These are phyloP conservation scores for Scheffersomyces spartinae DNA, from an alignment of 805 yeast genomes.

Conservation along the genomic window DNA sequence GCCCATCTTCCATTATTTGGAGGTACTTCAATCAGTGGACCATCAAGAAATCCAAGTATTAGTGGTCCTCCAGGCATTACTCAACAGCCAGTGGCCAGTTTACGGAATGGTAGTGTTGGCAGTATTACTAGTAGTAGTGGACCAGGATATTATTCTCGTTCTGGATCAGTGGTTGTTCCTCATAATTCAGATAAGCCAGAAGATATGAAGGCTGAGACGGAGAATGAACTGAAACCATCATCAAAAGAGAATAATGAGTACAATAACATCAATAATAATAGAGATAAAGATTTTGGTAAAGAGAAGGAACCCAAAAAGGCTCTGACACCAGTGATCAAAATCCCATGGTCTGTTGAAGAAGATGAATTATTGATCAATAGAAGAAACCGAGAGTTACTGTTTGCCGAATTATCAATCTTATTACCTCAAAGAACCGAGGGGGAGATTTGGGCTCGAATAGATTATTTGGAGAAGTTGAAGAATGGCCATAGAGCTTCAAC, in stretches of 20 bases:
- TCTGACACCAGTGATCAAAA: no score
- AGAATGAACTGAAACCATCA: not conserved
- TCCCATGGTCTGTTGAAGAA: slow-evolving; percentile 54
- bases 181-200: slow-evolving; percentile 16
- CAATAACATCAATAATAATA: no score
- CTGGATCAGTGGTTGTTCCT: slow-evolving; percentile 28
- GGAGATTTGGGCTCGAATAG: slow-evolving; percentile 60
- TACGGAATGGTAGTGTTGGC: slow-evolving; percentile 28
- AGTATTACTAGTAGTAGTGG: slow-evolving; percentile 6
- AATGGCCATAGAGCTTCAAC: slow-evolving; percentile 19
- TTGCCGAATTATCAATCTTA: slow-evolving; percentile 63
- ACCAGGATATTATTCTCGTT: slow-evolving; percentile 22
- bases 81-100: slow-evolving; percentile 25
- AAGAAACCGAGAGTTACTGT: slow-evolving; percentile 45
- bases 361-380: slow-evolving; percentile 54
- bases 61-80: slow-evolving; percentile 23
- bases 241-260: no score
- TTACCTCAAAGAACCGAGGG: slow-evolving; percentile 62
- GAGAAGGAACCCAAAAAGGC: no score
- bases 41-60: slow-evolving; percentile 25
- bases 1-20: slow-evolving; percentile 35
- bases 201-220: no score
- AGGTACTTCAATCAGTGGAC: slow-evolving; percentile 28
- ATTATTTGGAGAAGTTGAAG: slow-evolving; percentile 26
- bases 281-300: no score